Evolutionary conservation across 768 basidiomycete species (phyloP).

Genomic region (Lactifluus volemus): DNA sequence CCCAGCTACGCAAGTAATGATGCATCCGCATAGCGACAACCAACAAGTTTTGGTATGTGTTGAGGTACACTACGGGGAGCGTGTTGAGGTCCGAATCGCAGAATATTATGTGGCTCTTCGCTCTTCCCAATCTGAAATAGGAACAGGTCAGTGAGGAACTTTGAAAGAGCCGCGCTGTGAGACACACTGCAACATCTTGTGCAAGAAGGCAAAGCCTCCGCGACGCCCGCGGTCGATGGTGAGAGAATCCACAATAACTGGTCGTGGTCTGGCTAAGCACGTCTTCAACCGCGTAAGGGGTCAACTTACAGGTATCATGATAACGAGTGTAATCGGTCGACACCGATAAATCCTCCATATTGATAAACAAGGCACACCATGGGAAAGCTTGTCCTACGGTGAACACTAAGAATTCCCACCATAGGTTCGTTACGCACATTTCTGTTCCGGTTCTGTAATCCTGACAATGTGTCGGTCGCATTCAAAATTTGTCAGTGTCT

Average conservation of each 20-base stretch:
- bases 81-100: slow-evolving; percentile 67
- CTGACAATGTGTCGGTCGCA: slow-evolving; percentile 44
- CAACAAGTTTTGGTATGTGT: slow-evolving; percentile 82
- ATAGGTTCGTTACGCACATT: slow-evolving; percentile 23
- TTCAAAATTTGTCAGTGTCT: slow-evolving; percentile 86
- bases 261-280: background rate
- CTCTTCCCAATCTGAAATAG: slow-evolving; percentile 50
- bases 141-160: background rate
- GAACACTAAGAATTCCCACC: background rate
- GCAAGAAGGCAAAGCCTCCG: slow-evolving; percentile 55
- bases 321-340: slow-evolving; percentile 72
- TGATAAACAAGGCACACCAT: slow-evolving; percentile 86
- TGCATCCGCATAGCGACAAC: slow-evolving; percentile 83
- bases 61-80: slow-evolving; percentile 52
- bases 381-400: slow-evolving; percentile 61
- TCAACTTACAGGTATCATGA: slow-evolving; percentile 43
- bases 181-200: slow-evolving; percentile 69
- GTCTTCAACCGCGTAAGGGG: background rate
- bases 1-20: slow-evolving; percentile 64
- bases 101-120: slow-evolving; percentile 73
- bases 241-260: slow-evolving; percentile 58
- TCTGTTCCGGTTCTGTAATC: slow-evolving; percentile 39
- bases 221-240: slow-evolving; percentile 58
- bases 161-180: background rate
- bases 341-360: slow-evolving; percentile 69